Percentiles rank a stretch among this genome's conserved stretches.
Evolutionary conservation across 208 protist genomes (phyloP).

Genomic region (Trypanosoma lewisi): DNA sequence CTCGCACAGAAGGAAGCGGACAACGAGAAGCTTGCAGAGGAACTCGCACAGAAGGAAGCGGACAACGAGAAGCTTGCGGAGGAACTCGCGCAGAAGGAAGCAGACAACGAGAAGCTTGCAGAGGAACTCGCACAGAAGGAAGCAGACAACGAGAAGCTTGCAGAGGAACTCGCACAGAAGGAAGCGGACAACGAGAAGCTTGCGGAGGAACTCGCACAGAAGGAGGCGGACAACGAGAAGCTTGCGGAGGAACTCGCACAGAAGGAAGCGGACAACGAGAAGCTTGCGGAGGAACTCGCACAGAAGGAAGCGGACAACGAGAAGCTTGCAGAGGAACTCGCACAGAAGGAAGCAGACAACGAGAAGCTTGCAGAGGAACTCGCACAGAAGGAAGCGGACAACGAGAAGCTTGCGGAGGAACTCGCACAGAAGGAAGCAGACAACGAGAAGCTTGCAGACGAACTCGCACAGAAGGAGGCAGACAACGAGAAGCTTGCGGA

Average conservation of each 20-base stretch:
- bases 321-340: background rate
- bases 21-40: background rate
- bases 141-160: background rate
- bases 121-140: background rate
- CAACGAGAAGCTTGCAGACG: background rate
- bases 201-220: background rate
- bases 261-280: background rate
- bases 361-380: background rate
- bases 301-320: background rate
- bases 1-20: background rate
- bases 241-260: background rate
- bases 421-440: background rate
- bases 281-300: background rate
- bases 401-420: background rate
- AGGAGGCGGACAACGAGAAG: background rate
- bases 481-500: background rate
- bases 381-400: background rate
- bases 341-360: background rate
- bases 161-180: background rate
- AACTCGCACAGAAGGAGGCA: background rate
- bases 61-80: background rate
- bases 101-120: background rate
- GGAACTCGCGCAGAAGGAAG: background rate
- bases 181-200: background rate
- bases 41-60: background rate